Evolutionary conservation across 1,284 basidiomycete genomes (phyloP), one percentile per base, ranked within the genome.

Genomic region (Coriolopsis trogii): DNA sequence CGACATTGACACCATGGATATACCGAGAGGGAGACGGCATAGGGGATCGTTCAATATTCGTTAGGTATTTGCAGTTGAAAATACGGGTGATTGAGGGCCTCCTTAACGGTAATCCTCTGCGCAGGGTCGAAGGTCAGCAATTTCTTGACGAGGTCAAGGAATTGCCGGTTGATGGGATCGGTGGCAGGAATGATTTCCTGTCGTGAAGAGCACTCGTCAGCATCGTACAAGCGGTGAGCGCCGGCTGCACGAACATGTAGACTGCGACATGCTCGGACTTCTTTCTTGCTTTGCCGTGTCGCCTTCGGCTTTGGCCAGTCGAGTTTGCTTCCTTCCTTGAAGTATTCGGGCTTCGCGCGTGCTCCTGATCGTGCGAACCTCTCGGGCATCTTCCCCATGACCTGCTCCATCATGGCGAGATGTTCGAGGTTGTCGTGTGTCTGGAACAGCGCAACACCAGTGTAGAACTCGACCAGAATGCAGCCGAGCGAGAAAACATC

Each of bases 321-420:
- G 40, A 99, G 81, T 64, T 87, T 91, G 54, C 78, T 69, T 23
- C 80, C 84, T 36, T 91, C 87, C 67, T 91, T 93, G 78, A 99
- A 98, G 70, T 91, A 98, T 66, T 98, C 96, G 13, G 93, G 88
- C 65, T 92, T 94, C 51, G 84, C 85, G 51, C 84, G 84, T 51
- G 81, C 82, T 25, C 82, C 91, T 58, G 80, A 74, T 28, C 83
- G 81, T 29, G 83, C 83, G 69, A 96, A 94, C 4, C 87, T 84
- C 39, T 89, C 85, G 0, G 95, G 94, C 87, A 99, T 95, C 72
- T 88, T 90, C 55, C 96, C 97, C 85, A 99, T 96, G 29, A 99
- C 97, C 61, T 91, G 87, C 71, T 99, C 95, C 97, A 99, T 99
- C 97, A 99, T 99, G 37, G 97, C 97, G 6, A 99, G 84, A 70